Conservation (phyloP, 768 basidiomycete genomes). For the Stropharia rugosoannulata region DNA sequence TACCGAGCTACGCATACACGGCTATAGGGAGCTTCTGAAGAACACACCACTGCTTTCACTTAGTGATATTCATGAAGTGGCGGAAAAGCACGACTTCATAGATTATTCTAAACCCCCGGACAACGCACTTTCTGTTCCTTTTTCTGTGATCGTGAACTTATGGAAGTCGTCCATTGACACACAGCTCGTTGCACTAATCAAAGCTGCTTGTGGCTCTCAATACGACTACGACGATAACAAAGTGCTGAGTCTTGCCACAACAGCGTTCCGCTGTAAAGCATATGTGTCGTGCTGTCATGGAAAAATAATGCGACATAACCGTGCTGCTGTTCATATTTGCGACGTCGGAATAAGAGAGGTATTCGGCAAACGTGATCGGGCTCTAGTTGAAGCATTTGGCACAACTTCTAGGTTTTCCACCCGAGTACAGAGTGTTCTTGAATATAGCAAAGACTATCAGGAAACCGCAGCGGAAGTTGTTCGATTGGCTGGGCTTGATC, state of each 20-base stretch:
- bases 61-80: neutral
- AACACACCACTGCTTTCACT: neutral
- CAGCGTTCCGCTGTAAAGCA: neutral
- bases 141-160: neutral
- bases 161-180: conserved; percentile 4
- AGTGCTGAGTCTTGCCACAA: conserved; percentile 8
- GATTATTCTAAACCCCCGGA: neutral
- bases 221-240: neutral
- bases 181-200: neutral
- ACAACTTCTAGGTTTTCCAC: neutral
- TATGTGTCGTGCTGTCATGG: neutral
- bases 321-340: neutral
- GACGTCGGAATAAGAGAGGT: neutral
- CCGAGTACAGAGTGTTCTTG: neutral
- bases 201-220: neutral
- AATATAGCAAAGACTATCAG: neutral
- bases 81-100: neutral
- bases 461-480: neutral
- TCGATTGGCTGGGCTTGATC: neutral
- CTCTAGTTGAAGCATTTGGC: too few species aligned
- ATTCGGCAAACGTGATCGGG: too few species aligned
- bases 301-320: neutral
- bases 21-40: neutral
- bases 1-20: neutral
- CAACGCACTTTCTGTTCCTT: neutral